A percentile compares a stretch with the other conserved stretches of the same genome.
Conservation (phyloP, 148 eudicot genomes). For the Chenopodium album region DNA sequence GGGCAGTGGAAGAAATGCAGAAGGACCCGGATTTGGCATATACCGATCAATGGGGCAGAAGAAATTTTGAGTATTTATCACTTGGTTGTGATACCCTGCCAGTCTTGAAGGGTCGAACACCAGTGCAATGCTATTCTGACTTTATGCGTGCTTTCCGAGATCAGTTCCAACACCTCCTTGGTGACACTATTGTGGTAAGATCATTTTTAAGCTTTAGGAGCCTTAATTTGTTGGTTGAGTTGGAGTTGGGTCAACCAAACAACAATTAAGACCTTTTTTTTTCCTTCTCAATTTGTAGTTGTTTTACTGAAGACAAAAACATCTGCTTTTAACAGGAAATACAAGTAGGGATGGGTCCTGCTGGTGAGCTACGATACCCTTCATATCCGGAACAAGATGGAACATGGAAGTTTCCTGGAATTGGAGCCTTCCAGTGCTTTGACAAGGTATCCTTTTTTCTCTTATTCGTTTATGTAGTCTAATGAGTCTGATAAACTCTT, state of each 20-base stretch:
- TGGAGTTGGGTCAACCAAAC: neutral
- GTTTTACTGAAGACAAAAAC: neutral
- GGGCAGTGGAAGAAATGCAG: conserved; percentile 77
- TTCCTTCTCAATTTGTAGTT: neutral
- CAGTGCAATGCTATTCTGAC: conserved; percentile 76
- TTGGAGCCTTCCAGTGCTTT: conserved; percentile 95
- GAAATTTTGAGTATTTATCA: conserved; percentile 78
- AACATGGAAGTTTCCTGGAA: conserved; percentile 93
- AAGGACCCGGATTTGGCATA: conserved; percentile 79
- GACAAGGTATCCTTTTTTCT: conserved; percentile 58
- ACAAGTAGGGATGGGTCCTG: conserved; percentile 99
- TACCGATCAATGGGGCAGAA: conserved; percentile 90
- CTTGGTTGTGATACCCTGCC: conserved; percentile 75
- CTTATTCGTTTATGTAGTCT: neutral
- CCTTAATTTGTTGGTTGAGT: conserved; percentile 5
- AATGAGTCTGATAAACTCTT: neutral
- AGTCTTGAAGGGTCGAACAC: conserved; percentile 76
- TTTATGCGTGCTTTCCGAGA: conserved; percentile 80
- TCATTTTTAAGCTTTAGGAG: neutral
- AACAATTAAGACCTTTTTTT: neutral
- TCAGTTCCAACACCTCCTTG: conserved; percentile 64
- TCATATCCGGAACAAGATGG: conserved; percentile 95
- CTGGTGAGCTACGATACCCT: conserved; percentile 99
- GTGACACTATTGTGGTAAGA: conserved; percentile 82
- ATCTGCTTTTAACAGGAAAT: conserved; percentile 54